A percentile compares a stretch with the other conserved stretches of the same genome.
These are phyloP conservation scores for Tephrocybe sp. DNA, from an alignment of 768 basidiomycete genomes.

Conservation along the genomic window DNA sequence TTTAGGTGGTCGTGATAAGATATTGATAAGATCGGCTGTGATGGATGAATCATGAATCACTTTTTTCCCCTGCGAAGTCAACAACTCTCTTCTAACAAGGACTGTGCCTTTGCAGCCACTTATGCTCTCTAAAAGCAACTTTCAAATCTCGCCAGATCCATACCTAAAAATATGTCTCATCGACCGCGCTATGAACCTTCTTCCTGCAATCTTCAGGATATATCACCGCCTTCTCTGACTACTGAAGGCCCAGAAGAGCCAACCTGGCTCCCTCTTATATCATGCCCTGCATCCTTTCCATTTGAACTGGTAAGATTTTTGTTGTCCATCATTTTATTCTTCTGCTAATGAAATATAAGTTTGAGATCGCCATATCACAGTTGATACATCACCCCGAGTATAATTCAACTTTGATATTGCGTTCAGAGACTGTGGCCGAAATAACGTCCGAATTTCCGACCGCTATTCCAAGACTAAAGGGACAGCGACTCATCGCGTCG, in stretches of 20 bases:
- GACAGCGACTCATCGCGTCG: conserved; percentile 40
- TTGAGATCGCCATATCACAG: conserved; percentile 68
- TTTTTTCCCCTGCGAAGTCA: too few species aligned
- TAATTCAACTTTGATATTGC: conserved; percentile 87
- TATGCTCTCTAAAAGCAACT: too few species aligned
- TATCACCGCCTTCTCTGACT: conserved; percentile 3
- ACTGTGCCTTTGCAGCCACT: too few species aligned
- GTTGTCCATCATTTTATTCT: neutral
- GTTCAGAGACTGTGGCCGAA: conserved; percentile 68
- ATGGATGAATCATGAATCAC: too few species aligned
- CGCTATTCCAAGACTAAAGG: conserved; percentile 36
- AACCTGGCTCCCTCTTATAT: conserved; percentile 35
- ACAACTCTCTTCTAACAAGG: too few species aligned
- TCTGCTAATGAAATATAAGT: conserved; percentile 44
- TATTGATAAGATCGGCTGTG: too few species aligned
- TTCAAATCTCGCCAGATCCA: neutral
- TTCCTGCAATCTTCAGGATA: conserved; percentile 5
- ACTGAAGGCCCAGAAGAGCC: neutral
- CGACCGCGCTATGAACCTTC: conserved; percentile 22
- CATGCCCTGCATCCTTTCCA: conserved; percentile 43
- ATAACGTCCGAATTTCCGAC: conserved; percentile 30
- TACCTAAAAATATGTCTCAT: conserved; percentile 6
- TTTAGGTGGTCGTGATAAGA: too few species aligned
- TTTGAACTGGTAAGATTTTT: conserved; percentile 37
- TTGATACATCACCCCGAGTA: conserved; percentile 89